Evolutionary conservation across 129 eudicot species (phyloP).

Genomic region (Silybum marianum): DNA sequence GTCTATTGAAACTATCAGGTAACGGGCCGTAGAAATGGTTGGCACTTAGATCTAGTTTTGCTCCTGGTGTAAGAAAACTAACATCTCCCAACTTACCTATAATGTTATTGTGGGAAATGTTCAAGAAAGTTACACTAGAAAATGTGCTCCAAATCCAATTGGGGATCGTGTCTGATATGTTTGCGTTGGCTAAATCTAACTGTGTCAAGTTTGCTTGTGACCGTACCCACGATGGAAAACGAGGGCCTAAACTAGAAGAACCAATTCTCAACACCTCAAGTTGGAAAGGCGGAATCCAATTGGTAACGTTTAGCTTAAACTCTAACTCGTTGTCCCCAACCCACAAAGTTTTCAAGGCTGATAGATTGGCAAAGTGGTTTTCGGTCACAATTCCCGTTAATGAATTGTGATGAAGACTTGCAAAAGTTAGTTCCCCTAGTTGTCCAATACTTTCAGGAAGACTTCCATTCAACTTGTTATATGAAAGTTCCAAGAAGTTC

Average conservation of each 20-base stretch:
- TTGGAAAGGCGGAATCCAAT: slow-evolving; percentile 35
- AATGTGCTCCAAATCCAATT: slow-evolving; percentile 27
- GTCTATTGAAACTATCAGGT: slow-evolving; percentile 10
- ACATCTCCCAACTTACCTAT: slow-evolving; percentile 27
- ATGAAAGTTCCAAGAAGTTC: not conserved
- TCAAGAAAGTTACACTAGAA: not conserved
- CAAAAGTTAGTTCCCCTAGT: slow-evolving; percentile 14
- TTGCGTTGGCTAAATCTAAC: slow-evolving; percentile 7
- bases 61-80: not conserved
- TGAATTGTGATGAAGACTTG: not conserved
- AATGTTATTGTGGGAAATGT: slow-evolving; percentile 39
- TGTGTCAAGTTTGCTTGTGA: not conserved
- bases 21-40: slow-evolving; percentile 37
- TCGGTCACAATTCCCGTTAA: slow-evolving; percentile 32
- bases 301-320: not conserved
- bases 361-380: slow-evolving; percentile 30
- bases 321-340: slow-evolving; percentile 21
- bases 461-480: slow-evolving; percentile 27
- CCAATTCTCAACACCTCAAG: not conserved
- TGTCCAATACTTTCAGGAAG: slow-evolving; percentile 34
- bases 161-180: slow-evolving; percentile 22
- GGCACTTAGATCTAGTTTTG: slow-evolving; percentile 16
- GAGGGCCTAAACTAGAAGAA: not conserved
- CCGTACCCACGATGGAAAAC: not conserved
- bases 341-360: not conserved